Evolutionary conservation across 176 grass and related monocot genomes (phyloP).

Genomic region (Musa beccarii): DNA sequence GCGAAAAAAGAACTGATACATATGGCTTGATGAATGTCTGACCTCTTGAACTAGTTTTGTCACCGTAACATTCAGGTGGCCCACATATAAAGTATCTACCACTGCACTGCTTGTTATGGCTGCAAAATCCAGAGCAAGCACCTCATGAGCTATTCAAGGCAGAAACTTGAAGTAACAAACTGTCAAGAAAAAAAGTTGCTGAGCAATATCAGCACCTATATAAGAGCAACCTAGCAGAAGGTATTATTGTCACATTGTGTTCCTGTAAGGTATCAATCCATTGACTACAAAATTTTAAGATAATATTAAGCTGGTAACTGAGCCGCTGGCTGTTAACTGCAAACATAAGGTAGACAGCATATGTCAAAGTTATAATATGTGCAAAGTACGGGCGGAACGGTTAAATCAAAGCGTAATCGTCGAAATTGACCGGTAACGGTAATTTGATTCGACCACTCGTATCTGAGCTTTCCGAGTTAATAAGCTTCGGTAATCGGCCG

Average conservation of each 20-base stretch:
- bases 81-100: slow-evolving; percentile 32
- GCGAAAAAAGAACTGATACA: neutral
- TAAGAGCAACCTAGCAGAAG: neutral
- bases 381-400: too few relatives aligned
- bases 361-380: too few relatives aligned
- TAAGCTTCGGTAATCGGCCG: too few relatives aligned
- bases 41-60: slow-evolving; percentile 33
- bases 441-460: too few relatives aligned
- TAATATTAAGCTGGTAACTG: too few relatives aligned
- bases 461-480: too few relatives aligned
- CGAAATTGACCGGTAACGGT: too few relatives aligned
- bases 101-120: slow-evolving; percentile 33
- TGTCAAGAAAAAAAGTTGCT: neutral
- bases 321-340: too few relatives aligned
- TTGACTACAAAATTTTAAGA: too few relatives aligned
- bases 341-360: too few relatives aligned
- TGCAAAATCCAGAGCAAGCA: slow-evolving; percentile 24
- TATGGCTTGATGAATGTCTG: neutral
- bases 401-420: too few relatives aligned
- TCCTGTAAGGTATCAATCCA: too few relatives aligned
- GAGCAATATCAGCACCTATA: neutral
- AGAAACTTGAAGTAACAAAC: neutral
- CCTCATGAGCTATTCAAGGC: neutral
- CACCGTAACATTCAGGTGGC: slow-evolving; percentile 12
- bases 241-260: neutral